phyloP scores from a whole-genome alignment of 768 basidiomycete species.

The Tephrocybe sp. region DNA sequence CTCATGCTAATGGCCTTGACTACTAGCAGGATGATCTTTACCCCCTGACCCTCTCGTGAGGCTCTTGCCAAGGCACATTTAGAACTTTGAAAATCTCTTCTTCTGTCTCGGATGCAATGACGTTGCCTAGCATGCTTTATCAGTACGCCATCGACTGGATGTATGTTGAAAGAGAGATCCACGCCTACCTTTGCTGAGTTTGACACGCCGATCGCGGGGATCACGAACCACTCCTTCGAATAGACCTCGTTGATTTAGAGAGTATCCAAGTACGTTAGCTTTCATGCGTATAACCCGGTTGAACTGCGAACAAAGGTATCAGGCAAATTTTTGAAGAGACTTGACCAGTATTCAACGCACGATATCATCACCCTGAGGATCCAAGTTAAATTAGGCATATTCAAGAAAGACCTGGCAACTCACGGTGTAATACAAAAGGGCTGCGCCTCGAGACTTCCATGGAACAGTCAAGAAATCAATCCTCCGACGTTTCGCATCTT shows the following conservation, averaged over 20 bases:
- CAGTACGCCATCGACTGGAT: not conserved
- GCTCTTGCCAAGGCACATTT: constrained; percentile 79
- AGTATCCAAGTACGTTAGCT: constrained; percentile 77
- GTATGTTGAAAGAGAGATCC: not conserved
- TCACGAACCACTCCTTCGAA: constrained; percentile 72
- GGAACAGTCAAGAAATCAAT: constrained; percentile 88
- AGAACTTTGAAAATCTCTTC: constrained; percentile 81
- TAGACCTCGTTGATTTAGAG: constrained; percentile 85
- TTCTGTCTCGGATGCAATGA: constrained; percentile 83
- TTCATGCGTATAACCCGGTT: constrained; percentile 87
- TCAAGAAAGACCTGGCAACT: constrained; percentile 18
- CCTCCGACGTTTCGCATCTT: constrained; percentile 52
- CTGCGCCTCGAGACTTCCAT: constrained; percentile 76
- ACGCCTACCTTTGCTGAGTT: constrained; percentile 55
- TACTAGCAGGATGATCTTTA: constrained; percentile 17
- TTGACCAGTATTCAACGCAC: constrained; percentile 40
- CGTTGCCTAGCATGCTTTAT: constrained; percentile 38
- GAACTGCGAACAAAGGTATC: constrained; percentile 49
- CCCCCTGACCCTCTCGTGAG: constrained; percentile 64
- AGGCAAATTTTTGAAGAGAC: not conserved
- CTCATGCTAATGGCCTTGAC: too few relatives aligned
- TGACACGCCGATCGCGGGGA: constrained; percentile 56
- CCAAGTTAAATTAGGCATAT: not conserved
- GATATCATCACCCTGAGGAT: constrained; percentile 77
- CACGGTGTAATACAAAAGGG: constrained; percentile 90